These are phyloP conservation scores for Cystobasidium onofrii DNA, from an alignment of 768 basidiomycete species.

Conservation along the genomic window DNA sequence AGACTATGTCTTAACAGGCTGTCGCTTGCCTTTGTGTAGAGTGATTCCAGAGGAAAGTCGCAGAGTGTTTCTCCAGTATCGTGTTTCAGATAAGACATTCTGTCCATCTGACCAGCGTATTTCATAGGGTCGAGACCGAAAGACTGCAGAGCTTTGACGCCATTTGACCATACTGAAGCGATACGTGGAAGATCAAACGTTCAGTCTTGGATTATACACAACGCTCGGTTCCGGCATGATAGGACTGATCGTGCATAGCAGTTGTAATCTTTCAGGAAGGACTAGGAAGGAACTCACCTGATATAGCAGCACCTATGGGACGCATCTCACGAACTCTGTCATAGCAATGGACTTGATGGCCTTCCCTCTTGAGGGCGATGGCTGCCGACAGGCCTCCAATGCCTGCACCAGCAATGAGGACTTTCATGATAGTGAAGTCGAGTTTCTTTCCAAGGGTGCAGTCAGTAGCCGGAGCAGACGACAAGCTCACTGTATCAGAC, in stretches of 20 bases:
- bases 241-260: too few relatives aligned
- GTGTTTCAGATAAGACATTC: conserved; percentile 27
- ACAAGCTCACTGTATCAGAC: too few relatives aligned
- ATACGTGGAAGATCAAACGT: background rate
- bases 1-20: background rate
- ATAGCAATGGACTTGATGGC: conserved; percentile 17
- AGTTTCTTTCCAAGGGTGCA: too few relatives aligned
- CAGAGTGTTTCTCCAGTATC: conserved; percentile 25
- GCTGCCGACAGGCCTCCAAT: conserved; percentile 30
- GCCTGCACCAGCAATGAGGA: conserved; percentile 29
- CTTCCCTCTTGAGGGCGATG: conserved; percentile 22
- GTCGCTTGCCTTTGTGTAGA: conserved; percentile 6
- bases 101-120: conserved; percentile 28
- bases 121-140: conserved; percentile 30
- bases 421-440: conserved; percentile 12
- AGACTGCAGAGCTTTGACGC: conserved; percentile 26
- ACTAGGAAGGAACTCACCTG: background rate
- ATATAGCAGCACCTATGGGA: conserved; percentile 25
- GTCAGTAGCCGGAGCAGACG: too few relatives aligned
- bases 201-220: too few relatives aligned
- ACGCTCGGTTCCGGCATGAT: too few relatives aligned
- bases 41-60: conserved; percentile 21
- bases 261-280: too few relatives aligned
- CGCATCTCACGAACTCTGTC: conserved; percentile 31
- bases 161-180: conserved; percentile 26